Evolutionary conservation across 768 basidiomycete genomes (phyloP), one percentile per base, ranked within the genome.

Genomic region (Leccinum sublutescens): DNA sequence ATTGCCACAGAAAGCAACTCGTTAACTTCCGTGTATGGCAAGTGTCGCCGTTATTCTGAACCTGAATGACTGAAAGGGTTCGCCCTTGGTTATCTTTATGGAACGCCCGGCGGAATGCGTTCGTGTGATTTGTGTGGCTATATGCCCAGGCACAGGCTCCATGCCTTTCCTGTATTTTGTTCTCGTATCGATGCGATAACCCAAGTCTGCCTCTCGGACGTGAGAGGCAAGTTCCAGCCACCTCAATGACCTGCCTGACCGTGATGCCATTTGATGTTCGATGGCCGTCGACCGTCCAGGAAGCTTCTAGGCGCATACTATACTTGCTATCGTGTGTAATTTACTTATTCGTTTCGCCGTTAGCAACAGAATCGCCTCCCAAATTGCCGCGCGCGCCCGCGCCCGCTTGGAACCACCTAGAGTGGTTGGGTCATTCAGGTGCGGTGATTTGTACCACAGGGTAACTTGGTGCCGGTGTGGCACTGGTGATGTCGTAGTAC

Each of bases 131-230:
- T 45, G 19, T 59, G 58, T 51, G 61, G 58, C 50, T 52, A 52
- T 27, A 58, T 54, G 43, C 43, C 21, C 58, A 68, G 67, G 67
- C 58, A 68, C 67, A 33, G 11, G 51, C 23, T 23, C 38, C 27
- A 58, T 60, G 36, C 57, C 63, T 48, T 68, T 57, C 54, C 45
- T 36, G 60, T 50, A 45, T 29, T 27, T 49, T 45, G n/a, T 55
- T 45, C 43, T 45, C 43, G 43, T 55, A 43, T 27, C 53, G 27
- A 48, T 58, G 23, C 15, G 45, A 61, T 65, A 52, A 29, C 29
- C 10, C 45, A 23, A 23, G 56, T 23, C 54, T 58, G 43, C 49
- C 51, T 52, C 47, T 51, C 10, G 3, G 51, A 60, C 62, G 51
- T 58, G 65, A 58, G 62, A 58, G 57, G 65, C 54, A 56, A 59